phyloP scores from a whole-genome alignment of 306 rosid genomes.

The Vigna hirtella region DNA sequence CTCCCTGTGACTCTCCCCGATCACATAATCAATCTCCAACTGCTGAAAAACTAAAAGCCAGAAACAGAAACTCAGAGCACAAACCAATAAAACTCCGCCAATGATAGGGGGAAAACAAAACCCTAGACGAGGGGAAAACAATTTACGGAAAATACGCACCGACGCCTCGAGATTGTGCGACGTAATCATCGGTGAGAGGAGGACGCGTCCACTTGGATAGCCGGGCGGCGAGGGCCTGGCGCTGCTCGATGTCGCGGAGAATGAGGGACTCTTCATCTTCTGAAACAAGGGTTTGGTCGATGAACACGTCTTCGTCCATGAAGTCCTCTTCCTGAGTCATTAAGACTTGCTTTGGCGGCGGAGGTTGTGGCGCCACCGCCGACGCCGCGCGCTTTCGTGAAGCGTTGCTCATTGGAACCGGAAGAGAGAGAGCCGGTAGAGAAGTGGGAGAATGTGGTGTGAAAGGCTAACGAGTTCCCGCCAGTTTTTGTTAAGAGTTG shows the following conservation, averaged over 20 bases:
- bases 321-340: slow-evolving; percentile 77
- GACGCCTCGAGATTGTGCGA: slow-evolving; percentile 62
- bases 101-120: slow-evolving; percentile 12
- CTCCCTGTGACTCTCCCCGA: slow-evolving; percentile 70
- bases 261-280: slow-evolving; percentile 80
- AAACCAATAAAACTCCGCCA: slow-evolving; percentile 23
- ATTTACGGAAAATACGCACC: slow-evolving; percentile 54
- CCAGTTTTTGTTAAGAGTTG: slow-evolving; percentile 50
- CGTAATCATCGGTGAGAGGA: slow-evolving; percentile 61
- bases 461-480: slow-evolving; percentile 55
- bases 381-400: slow-evolving; percentile 66
- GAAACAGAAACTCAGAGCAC: not conserved
- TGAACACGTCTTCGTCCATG: slow-evolving; percentile 87
- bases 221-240: slow-evolving; percentile 75
- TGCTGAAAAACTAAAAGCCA: slow-evolving; percentile 78
- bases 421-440: not conserved
- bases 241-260: slow-evolving; percentile 85
- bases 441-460: not conserved
- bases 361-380: slow-evolving; percentile 47
- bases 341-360: slow-evolving; percentile 61
- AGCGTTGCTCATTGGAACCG: slow-evolving; percentile 41
- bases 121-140: slow-evolving; percentile 44
- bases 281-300: slow-evolving; percentile 71
- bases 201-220: slow-evolving; percentile 87
- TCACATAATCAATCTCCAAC: slow-evolving; percentile 89